Evolutionary conservation across 2,329 filamentous ascomycete species (phyloP).

Genomic region (Thelonectria blattea): DNA sequence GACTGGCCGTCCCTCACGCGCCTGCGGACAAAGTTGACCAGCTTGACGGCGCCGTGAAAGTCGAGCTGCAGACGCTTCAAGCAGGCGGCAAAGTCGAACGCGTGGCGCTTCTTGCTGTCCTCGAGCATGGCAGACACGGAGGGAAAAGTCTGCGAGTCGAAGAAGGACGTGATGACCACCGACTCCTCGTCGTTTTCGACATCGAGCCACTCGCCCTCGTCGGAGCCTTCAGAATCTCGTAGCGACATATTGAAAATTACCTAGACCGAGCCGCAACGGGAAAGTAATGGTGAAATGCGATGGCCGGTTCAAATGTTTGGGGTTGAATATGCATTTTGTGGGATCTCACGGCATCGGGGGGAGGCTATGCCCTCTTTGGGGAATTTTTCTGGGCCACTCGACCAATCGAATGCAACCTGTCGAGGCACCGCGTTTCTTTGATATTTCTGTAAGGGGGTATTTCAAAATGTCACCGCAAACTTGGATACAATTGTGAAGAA

Average conservation of each 20-base stretch:
- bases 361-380: slow-evolving; percentile 38
- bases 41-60: slow-evolving; percentile 74
- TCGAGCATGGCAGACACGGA: slow-evolving; percentile 69
- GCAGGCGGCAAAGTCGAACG: slow-evolving; percentile 70
- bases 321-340: slow-evolving; percentile 35
- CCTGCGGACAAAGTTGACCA: slow-evolving; percentile 72
- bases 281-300: slow-evolving; percentile 46
- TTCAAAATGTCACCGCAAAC: slow-evolving; percentile 21
- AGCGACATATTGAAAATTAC: slow-evolving; percentile 35
- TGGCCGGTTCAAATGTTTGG: slow-evolving; percentile 19
- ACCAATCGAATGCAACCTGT: slow-evolving; percentile 29
- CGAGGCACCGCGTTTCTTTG: slow-evolving; percentile 31
- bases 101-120: slow-evolving; percentile 69
- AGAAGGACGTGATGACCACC: slow-evolving; percentile 68
- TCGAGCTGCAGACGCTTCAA: slow-evolving; percentile 67
- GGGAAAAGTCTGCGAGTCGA: slow-evolving; percentile 70
- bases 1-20: slow-evolving; percentile 51
- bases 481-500: slow-evolving; percentile 1
- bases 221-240: slow-evolving; percentile 39
- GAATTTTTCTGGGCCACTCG: slow-evolving; percentile 30
- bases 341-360: slow-evolving; percentile 44
- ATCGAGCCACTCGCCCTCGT: slow-evolving; percentile 59
- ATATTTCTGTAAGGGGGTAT: slow-evolving; percentile 41
- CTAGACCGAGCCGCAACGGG: slow-evolving; percentile 45
- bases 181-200: slow-evolving; percentile 68